These are phyloP conservation scores for Penicillium angulare DNA, from an alignment of 495 filamentous ascomycete species.

Conservation along the genomic window DNA sequence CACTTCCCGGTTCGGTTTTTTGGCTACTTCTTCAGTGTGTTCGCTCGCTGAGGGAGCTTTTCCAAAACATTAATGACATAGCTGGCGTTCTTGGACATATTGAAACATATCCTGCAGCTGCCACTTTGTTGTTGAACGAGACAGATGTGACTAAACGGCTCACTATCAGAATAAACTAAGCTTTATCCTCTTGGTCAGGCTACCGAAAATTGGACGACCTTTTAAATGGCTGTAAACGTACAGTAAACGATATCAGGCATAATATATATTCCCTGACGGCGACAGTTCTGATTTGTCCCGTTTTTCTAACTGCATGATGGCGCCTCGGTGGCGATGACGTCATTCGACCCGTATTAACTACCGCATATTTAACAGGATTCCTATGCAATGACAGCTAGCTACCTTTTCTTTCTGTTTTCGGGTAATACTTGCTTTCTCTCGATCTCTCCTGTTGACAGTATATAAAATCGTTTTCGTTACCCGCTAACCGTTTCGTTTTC, in stretches of 20 bases:
- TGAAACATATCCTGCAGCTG: not conserved
- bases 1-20: not conserved
- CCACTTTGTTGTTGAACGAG: not conserved
- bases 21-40: not conserved
- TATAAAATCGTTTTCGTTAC: not conserved
- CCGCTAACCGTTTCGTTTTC: not conserved
- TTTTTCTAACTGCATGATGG: not conserved
- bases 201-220: not conserved
- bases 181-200: not conserved
- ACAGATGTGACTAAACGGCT: not conserved
- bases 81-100: not conserved
- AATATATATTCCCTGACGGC: not conserved
- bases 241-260: not conserved
- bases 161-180: not conserved
- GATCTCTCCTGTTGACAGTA: not conserved
- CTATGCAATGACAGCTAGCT: conserved; percentile 4
- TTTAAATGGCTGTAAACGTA: too few relatives aligned
- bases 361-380: not conserved
- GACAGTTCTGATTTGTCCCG: not conserved
- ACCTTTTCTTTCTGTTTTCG: not conserved
- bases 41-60: not conserved
- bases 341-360: conserved; percentile 3
- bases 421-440: conserved; percentile 1
- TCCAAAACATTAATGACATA: not conserved
- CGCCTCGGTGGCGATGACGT: not conserved